Evolutionary conservation across 495 filamentous ascomycete species (phyloP), one percentile per base, ranked within the genome.

Genomic region (Penicillium salamii): DNA sequence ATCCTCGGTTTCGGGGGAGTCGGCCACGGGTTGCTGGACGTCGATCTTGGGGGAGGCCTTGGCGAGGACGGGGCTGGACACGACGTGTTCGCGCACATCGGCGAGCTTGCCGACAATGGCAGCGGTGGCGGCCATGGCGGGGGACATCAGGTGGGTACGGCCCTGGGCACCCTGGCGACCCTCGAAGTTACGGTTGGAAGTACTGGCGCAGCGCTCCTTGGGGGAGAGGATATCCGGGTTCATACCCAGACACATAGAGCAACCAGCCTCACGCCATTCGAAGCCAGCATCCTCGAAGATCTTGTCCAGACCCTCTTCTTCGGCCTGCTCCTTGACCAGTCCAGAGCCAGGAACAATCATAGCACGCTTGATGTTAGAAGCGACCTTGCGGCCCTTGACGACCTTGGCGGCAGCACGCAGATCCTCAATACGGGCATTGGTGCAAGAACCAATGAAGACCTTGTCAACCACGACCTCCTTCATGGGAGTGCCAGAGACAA

Each of bases 231-330:
- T 96, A 69, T 98, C 93, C 0, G 93, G 91, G 76, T 98, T 98
- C 93, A 98, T 98, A 67, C 93, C 93, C 23, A 98, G 80, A 59
- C 93, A 98, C 93, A 98, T 98, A 44, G 87, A 91, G 77, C 93
- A 98, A 36, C 93, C 93, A 49, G 93, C 93, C 78, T 98, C 93
- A 50, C 93, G 81, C 92, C 92, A 97, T 65, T 98, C 93, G 48
- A 97, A 97, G 7, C 93, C 93, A 42, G 93, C 90, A 35, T 95
- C 89, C 15, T 72, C 65, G 67, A 98, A 98, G 55, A 96, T 86
- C 75, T 88, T 88, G 71, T 97, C 89, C 1, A 98, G 84, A 42
- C 91, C 91, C 67, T 98, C 93, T 0, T 79, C 67, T 68, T 98
- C 93, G 13, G 93, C 93, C 67, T 93, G 88, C 62, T 85, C 81